Conservation (phyloP, 2,329 filamentous ascomycete genomes). For the Ophiostoma novo-ulmi region DNA sequence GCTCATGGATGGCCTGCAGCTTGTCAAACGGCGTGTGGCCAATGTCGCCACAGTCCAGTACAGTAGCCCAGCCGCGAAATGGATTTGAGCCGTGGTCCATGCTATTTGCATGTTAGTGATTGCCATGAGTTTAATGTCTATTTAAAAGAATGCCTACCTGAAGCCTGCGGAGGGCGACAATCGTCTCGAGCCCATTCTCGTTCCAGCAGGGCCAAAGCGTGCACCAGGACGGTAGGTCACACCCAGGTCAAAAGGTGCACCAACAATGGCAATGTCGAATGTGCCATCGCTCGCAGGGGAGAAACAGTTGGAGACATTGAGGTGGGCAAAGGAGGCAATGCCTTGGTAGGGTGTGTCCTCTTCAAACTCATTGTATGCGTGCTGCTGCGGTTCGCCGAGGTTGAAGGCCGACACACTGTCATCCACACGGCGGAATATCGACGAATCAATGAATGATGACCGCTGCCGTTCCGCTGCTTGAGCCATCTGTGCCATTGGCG, state of each 20-base stretch:
- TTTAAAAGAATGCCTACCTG: not conserved
- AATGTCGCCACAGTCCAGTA: slow-evolving; percentile 76
- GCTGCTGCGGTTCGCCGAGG: slow-evolving; percentile 3
- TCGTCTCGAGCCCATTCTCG: not conserved
- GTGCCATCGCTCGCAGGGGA: slow-evolving; percentile 15
- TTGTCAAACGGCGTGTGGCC: slow-evolving; percentile 74
- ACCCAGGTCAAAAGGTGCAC: slow-evolving; percentile 21
- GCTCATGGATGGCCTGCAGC: slow-evolving; percentile 64
- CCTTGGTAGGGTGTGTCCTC: slow-evolving; percentile 17
- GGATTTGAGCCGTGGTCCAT: slow-evolving; percentile 46
- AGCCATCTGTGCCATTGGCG: not conserved
- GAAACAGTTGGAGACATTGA: slow-evolving; percentile 16
- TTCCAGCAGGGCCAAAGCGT: slow-evolving; percentile 18
- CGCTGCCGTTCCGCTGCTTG: not conserved
- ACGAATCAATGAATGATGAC: not conserved
- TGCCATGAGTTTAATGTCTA: no score
- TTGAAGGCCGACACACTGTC: not conserved
- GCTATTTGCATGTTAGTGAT: not conserved
- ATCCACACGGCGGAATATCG: not conserved
- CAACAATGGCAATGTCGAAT: slow-evolving; percentile 22
- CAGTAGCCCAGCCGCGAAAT: slow-evolving; percentile 63
- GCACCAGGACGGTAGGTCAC: slow-evolving; percentile 21
- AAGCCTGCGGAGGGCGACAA: not conserved
- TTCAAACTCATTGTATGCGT: slow-evolving; percentile 15
- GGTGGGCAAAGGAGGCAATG: slow-evolving; percentile 20